These are phyloP conservation scores for Chaetomium tenue DNA, from an alignment of 495 filamentous ascomycete species.

Conservation along the genomic window DNA sequence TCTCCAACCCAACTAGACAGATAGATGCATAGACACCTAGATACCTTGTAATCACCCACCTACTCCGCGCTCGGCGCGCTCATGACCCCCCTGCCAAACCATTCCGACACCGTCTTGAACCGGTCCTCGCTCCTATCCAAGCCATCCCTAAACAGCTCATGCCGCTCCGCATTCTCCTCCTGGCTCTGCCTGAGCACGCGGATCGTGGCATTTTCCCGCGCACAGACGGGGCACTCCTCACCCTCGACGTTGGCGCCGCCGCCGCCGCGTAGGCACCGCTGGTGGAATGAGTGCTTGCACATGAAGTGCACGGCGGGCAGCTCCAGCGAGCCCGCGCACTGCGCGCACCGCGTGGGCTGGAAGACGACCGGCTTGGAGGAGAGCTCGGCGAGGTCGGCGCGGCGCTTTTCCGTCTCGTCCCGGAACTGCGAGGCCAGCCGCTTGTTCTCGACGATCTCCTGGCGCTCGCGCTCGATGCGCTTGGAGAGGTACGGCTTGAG, in stretches of 20 bases:
- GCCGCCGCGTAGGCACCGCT: slow-evolving; percentile 65
- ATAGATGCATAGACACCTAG: slow-evolving; percentile 5
- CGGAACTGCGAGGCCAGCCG: slow-evolving; percentile 82
- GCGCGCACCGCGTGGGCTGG: slow-evolving; percentile 79
- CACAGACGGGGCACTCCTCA: slow-evolving; percentile 78
- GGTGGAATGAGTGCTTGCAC: slow-evolving; percentile 95
- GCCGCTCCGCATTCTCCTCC: slow-evolving; percentile 80
- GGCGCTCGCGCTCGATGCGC: slow-evolving; percentile 82
- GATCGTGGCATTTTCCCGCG: slow-evolving; percentile 78
- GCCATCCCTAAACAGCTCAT: slow-evolving; percentile 85
- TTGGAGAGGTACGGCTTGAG: slow-evolving; percentile 87
- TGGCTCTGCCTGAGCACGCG: slow-evolving; percentile 80
- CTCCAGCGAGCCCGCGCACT: slow-evolving; percentile 72
- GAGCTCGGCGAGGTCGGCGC: slow-evolving; percentile 72
- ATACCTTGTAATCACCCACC: slow-evolving; percentile 1
- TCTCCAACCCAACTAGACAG: not conserved
- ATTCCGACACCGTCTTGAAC: slow-evolving; percentile 87
- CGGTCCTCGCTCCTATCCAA: slow-evolving; percentile 75
- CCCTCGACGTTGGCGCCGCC: slow-evolving; percentile 20
- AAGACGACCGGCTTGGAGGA: slow-evolving; percentile 81
- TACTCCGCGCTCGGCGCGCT: slow-evolving; percentile 42
- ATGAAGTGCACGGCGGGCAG: slow-evolving; percentile 91
- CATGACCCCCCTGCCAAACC: slow-evolving; percentile 95
- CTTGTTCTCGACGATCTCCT: slow-evolving; percentile 80
- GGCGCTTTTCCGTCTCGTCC: slow-evolving; percentile 75